Evolutionary conservation across 2,329 filamentous ascomycete species (phyloP).

Genomic region (Trichophyton schoenleinii): DNA sequence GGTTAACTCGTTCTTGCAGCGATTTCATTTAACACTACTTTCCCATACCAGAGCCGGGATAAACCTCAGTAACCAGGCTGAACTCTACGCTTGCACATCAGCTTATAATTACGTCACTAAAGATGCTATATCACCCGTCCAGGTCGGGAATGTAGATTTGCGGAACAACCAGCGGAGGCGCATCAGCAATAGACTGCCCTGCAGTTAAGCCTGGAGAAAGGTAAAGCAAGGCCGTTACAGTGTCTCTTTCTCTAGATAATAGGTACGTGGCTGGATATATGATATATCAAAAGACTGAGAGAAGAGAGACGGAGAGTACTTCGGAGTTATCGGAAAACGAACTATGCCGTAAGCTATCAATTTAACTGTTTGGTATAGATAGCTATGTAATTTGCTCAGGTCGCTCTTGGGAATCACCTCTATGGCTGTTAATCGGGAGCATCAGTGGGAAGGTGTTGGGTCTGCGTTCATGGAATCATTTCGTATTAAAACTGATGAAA

Average conservation of each 20-base stretch:
- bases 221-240: not conserved
- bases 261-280: not conserved
- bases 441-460: slow-evolving; percentile 12
- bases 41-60: no score
- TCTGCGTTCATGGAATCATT: slow-evolving; percentile 13
- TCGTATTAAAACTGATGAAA: not conserved
- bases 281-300: not conserved
- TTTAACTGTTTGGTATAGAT: not conserved
- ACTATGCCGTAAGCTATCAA: not conserved
- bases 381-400: not conserved
- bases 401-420: slow-evolving; percentile 8
- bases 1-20: no score
- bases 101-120: not conserved
- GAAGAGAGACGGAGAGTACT: not conserved
- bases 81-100: no score
- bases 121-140: not conserved
- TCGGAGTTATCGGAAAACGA: not conserved
- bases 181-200: not conserved
- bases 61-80: no score
- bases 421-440: slow-evolving; percentile 13
- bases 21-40: no score
- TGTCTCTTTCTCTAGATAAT: not conserved
- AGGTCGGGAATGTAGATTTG: not conserved
- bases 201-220: not conserved
- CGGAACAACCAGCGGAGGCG: not conserved